Evolutionary conservation across 345 rosid species (phyloP).

Genomic region (Luvunga scandens): DNA sequence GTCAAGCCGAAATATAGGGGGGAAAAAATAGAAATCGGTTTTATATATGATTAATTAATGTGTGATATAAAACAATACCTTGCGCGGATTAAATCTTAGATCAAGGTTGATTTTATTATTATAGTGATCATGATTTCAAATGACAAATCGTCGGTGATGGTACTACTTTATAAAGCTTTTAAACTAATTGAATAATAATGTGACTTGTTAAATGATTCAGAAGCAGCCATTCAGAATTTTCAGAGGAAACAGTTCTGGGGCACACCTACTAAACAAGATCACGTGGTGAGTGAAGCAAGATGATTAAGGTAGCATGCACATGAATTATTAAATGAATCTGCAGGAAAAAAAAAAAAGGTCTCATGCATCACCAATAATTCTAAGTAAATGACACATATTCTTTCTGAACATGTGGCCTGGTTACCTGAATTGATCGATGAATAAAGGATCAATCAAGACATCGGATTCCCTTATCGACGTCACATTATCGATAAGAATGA

Average conservation of each 20-base stretch:
- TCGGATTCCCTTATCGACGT: not conserved
- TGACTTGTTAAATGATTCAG: not conserved
- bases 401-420: slow-evolving; percentile 3
- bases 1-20: too few relatives aligned
- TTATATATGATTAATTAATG: too few relatives aligned
- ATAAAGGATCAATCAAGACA: not conserved
- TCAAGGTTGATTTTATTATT: not conserved
- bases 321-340: slow-evolving; percentile 12
- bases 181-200: not conserved
- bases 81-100: not conserved
- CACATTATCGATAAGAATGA: too few relatives aligned
- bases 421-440: not conserved
- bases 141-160: not conserved
- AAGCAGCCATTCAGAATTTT: not conserved
- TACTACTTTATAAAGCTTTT: not conserved
- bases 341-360: not conserved
- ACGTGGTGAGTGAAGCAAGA: slow-evolving; percentile 10
- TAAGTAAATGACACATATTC: not conserved
- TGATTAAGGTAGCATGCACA: not conserved
- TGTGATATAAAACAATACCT: too few relatives aligned
- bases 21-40: too few relatives aligned
- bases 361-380: not conserved
- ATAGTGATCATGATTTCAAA: not conserved
- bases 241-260: not conserved
- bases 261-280: not conserved